Conservation (phyloP, 1,284 basidiomycete genomes). For the Athelia sp. region DNA sequence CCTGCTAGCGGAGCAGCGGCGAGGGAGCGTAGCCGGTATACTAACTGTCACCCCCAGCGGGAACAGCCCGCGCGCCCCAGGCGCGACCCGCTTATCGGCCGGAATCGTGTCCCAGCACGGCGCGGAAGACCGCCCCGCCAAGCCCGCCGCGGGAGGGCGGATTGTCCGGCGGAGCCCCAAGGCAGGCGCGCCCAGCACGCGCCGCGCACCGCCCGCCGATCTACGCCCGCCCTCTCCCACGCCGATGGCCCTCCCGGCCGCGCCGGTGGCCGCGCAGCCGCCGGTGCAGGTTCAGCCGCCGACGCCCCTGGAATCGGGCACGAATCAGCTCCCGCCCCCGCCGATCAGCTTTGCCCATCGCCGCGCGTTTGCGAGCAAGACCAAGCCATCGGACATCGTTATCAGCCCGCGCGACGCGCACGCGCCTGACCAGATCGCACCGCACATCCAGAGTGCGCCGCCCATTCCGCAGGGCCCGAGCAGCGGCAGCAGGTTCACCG, state of each 20-base stretch:
- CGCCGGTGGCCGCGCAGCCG: not conserved
- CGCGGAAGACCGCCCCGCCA: constrained; percentile 11
- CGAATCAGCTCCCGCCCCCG: constrained; percentile 46
- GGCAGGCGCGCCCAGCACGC: constrained; percentile 14
- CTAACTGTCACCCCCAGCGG: constrained; percentile 6
- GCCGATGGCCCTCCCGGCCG: not conserved
- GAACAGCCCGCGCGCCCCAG: not conserved
- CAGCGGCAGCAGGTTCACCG: constrained; percentile 28
- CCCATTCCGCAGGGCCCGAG: constrained; percentile 44
- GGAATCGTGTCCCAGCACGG: not conserved
- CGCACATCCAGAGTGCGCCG: constrained; percentile 69
- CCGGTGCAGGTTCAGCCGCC: not conserved
- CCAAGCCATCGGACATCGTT: constrained; percentile 72
- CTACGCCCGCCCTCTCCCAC: constrained; percentile 3
- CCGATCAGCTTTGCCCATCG: constrained; percentile 72
- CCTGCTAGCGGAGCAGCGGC: constrained; percentile 44
- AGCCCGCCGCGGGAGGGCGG: constrained; percentile 5
- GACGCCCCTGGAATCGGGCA: not conserved
- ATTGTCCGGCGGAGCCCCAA: constrained; percentile 34
- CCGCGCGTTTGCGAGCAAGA: constrained; percentile 52
- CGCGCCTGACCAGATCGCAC: constrained; percentile 49
- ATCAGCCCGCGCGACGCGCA: constrained; percentile 63
- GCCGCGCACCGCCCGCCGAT: constrained; percentile 20
- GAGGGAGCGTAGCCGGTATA: constrained; percentile 50
- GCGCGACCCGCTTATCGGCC: not conserved